Conservation (phyloP, 129 eudicot species). For the Helichrysum umbraculigerum region DNA sequence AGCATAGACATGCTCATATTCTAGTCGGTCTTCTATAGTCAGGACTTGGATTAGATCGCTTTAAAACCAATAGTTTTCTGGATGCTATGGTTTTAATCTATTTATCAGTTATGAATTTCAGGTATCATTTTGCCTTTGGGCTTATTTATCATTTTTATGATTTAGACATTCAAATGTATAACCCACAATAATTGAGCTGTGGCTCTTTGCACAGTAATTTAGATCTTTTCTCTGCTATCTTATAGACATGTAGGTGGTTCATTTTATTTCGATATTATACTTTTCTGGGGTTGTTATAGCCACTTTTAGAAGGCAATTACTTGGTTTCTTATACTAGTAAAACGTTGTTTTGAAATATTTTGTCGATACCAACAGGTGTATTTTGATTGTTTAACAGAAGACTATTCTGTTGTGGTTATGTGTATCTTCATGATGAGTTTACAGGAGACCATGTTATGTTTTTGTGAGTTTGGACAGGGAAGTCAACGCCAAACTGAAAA, state of each 20-base stretch:
- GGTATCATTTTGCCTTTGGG: conserved; percentile 22
- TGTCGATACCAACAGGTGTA: background rate
- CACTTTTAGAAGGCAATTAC: background rate
- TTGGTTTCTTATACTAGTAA: background rate
- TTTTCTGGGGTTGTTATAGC: background rate
- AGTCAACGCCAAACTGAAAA: too few species aligned
- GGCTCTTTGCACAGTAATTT: conserved; percentile 26
- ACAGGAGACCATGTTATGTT: background rate
- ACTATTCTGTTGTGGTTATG: background rate
- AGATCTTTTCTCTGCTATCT: background rate
- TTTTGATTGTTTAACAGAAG: background rate
- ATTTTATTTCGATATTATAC: background rate
- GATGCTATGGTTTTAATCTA: conserved; percentile 6
- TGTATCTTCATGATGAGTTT: background rate
- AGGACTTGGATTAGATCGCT: background rate
- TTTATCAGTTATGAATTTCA: conserved; percentile 18
- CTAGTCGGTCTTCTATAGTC: background rate
- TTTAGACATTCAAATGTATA: conserved; percentile 18
- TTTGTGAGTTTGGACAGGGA: background rate
- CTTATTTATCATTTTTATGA: conserved; percentile 9
- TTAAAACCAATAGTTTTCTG: conserved; percentile 1
- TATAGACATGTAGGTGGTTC: background rate
- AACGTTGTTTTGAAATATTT: background rate
- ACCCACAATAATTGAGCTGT: conserved; percentile 16
- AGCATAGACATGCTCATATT: conserved; percentile 11